Evolutionary conservation across 2,329 filamentous ascomycete species (phyloP), one percentile per base, ranked within the genome.

Genomic region (Aureobasidium sp.): DNA sequence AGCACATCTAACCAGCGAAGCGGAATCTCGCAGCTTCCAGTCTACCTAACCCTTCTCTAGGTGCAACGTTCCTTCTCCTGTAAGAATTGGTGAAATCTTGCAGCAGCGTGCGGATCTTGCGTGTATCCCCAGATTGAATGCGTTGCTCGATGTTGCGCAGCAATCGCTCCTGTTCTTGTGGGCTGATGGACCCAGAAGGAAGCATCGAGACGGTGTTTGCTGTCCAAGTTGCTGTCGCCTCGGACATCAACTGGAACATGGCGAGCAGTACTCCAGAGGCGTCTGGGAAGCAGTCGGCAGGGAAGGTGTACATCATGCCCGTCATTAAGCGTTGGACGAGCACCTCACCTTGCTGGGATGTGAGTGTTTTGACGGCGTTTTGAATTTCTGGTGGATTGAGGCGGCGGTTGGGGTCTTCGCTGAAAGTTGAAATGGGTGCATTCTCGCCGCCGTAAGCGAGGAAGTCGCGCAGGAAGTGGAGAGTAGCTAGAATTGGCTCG

Each of bases 221-320:
- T 23, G 96, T 86, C 92, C 94, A 97, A 6, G 78, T 74, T 1
- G 88, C 85, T 15, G 91, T 90, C 69, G 94, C 83, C 58, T 84
- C 79, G 0, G 94, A 94, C 69, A 95, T 79, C 42, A 97, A 78
- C 72, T 96, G 88, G 70, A 99, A 96, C 65, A 97, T 80, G 3
- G 87, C 86, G 62, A 99, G 84, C 57, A 99, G 77, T n/a, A 96
- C 90, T 4, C 91, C 92, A 51, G 90, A 96, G 17, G 91, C 92
- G 70, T 99, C 94, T 0, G 92, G 87, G 70, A 97, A 95, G 75
- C 92, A 96, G 73, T 97, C 94, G 45, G 89, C 84, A 0, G 94
- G 95, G 76, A 99, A 99, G 0, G 88, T 95, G 72, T 96, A 96
- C 93, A 99, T 97, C 92, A 99, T 95, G 62, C 94, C 94, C 1